Evolutionary conservation across 768 basidiomycete genomes (phyloP).

Genomic region (Astraeus odoratus): DNA sequence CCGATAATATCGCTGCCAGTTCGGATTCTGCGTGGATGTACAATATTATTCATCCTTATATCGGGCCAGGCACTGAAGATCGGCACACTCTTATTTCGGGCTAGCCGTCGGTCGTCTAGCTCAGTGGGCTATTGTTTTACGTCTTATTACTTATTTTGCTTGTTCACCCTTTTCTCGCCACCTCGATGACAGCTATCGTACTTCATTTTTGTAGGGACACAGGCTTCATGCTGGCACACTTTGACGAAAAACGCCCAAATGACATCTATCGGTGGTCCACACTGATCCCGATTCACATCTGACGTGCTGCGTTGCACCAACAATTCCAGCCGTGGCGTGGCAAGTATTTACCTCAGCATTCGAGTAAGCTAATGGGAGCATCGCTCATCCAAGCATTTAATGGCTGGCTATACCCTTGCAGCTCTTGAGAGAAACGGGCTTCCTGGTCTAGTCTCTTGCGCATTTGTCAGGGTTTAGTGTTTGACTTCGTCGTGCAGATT

Average conservation of each 20-base stretch:
- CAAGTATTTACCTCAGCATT: too few relatives aligned
- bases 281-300: background rate
- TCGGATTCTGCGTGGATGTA: too few relatives aligned
- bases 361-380: too few relatives aligned
- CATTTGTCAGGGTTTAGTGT: background rate
- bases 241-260: background rate
- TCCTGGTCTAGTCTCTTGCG: background rate
- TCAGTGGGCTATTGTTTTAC: background rate
- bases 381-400: too few relatives aligned
- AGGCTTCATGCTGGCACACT: background rate
- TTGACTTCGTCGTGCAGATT: background rate
- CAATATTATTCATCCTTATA: background rate
- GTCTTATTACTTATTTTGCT: background rate
- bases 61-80: too few relatives aligned
- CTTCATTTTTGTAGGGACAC: background rate
- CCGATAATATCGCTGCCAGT: too few relatives aligned
- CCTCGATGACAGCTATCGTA: background rate
- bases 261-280: background rate
- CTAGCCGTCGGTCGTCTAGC: too few relatives aligned
- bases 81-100: too few relatives aligned
- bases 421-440: background rate
- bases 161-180: background rate
- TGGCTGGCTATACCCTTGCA: too few relatives aligned
- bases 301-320: background rate
- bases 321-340: too few relatives aligned